phyloP scores from a whole-genome alignment of 2,329 filamentous ascomycete genomes.

The Pseudonectria foliicola region DNA sequence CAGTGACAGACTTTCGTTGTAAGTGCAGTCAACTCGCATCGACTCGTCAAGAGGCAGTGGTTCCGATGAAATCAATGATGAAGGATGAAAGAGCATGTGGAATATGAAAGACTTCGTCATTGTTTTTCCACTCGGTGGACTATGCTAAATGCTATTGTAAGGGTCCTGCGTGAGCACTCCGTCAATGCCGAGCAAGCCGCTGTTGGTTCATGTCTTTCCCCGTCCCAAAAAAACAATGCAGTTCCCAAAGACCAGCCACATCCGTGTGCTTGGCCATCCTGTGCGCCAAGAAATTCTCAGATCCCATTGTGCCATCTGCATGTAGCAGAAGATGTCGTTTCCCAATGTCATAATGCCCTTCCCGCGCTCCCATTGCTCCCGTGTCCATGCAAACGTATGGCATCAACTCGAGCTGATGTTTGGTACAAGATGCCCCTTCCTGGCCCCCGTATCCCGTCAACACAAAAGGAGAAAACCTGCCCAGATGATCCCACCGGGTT shows the following conservation, averaged over 20 bases:
- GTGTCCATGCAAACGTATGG: constrained; percentile 28
- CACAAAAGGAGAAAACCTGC: constrained; percentile 17
- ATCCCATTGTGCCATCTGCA: constrained; percentile 8
- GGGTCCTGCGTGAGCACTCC: too few species aligned
- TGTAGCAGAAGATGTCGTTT: constrained; percentile 19
- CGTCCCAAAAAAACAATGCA: too few species aligned
- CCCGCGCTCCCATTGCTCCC: constrained; percentile 23
- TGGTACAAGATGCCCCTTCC: constrained; percentile 23
- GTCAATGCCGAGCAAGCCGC: too few species aligned
- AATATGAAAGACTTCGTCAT: too few species aligned
- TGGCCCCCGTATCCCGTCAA: constrained; percentile 19
- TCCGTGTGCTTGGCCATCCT: constrained; percentile 18
- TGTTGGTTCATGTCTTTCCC: too few species aligned
- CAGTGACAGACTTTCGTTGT: too few species aligned
- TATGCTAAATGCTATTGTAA: too few species aligned
- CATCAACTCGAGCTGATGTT: constrained; percentile 24
- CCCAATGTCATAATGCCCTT: constrained; percentile 26
- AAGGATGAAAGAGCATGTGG: too few species aligned
- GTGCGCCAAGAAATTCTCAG: constrained; percentile 14
- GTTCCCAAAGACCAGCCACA: constrained; percentile 4
- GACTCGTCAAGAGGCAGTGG: too few species aligned
- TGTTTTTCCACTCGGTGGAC: too few species aligned
- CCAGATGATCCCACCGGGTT: constrained; percentile 14
- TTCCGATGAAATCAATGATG: too few species aligned
- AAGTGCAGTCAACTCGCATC: too few species aligned